Conservation (phyloP, 1,284 basidiomycete species). For the Rhodotorula sp. region DNA sequence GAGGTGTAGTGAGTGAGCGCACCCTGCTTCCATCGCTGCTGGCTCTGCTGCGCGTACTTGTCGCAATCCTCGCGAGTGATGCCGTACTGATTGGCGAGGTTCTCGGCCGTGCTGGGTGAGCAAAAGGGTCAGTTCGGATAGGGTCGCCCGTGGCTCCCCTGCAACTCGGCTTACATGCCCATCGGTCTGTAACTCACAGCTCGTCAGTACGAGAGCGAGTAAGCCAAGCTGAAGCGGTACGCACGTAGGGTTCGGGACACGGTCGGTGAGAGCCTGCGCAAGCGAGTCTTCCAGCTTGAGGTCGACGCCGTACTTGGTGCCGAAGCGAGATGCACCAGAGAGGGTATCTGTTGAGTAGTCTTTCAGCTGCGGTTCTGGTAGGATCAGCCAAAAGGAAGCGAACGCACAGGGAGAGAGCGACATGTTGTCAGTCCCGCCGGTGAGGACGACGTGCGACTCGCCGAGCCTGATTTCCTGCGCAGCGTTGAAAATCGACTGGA, state of each 20-base stretch:
- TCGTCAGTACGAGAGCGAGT: neutral
- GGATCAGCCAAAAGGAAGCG: slow-evolving; percentile 12
- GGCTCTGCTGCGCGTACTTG: slow-evolving; percentile 50
- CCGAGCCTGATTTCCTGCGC: slow-evolving; percentile 86
- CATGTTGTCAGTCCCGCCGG: slow-evolving; percentile 98
- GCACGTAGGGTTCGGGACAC: slow-evolving; percentile 52
- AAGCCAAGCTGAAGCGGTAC: neutral
- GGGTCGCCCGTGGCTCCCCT: neutral
- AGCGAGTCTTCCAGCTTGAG: slow-evolving; percentile 59
- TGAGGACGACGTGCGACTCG: slow-evolving; percentile 79
- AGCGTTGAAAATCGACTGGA: slow-evolving; percentile 92
- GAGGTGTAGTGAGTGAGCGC: slow-evolving; percentile 11
- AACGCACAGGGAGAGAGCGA: slow-evolving; percentile 70
- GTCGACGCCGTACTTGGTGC: slow-evolving; percentile 54
- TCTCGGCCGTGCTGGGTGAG: slow-evolving; percentile 64
- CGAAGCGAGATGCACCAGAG: slow-evolving; percentile 52
- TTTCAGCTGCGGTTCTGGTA: neutral
- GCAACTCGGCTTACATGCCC: slow-evolving; percentile 20
- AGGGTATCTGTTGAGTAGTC: slow-evolving; percentile 46
- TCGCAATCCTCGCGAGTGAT: slow-evolving; percentile 82
- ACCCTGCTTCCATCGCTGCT: slow-evolving; percentile 52
- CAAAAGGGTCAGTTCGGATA: neutral
- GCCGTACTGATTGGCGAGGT: slow-evolving; percentile 59
- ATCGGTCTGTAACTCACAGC: slow-evolving; percentile 10
- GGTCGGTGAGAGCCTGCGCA: slow-evolving; percentile 56